These are phyloP conservation scores for Neurospora sp. DNA, from an alignment of 495 filamentous ascomycete genomes.

Conservation along the genomic window DNA sequence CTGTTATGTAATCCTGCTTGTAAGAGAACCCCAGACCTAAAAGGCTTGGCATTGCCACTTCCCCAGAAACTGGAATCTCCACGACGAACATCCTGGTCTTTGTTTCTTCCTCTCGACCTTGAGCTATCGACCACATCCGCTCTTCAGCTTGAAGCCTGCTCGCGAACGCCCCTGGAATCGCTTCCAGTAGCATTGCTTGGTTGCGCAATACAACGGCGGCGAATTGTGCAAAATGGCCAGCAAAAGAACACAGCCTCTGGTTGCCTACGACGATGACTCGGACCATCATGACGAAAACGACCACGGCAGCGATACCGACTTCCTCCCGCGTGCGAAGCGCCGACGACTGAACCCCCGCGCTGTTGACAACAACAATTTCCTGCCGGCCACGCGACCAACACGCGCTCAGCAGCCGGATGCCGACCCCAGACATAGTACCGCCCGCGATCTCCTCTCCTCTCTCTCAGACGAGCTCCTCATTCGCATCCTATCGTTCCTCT, in stretches of 20 bases:
- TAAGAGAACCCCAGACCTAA: background rate
- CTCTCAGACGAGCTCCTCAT: slow-evolving; percentile 85
- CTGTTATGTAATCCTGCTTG: background rate
- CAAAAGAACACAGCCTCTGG: background rate
- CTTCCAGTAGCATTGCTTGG: background rate
- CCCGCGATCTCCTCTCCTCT: slow-evolving; percentile 36
- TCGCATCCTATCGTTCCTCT: slow-evolving; percentile 69
- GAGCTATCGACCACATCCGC: background rate
- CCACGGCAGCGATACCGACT: background rate
- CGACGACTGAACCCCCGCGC: background rate
- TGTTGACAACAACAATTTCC: background rate
- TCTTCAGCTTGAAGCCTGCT: background rate
- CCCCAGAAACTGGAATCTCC: background rate
- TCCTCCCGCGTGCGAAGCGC: background rate
- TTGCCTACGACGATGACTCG: background rate
- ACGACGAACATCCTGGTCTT: background rate
- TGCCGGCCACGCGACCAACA: background rate
- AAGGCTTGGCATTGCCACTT: background rate
- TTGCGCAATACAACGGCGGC: background rate
- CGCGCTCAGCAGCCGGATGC: background rate
- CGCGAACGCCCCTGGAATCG: background rate
- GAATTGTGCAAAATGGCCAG: background rate
- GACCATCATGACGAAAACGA: background rate
- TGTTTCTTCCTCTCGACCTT: background rate
- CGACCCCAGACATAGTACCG: background rate